Conservation (phyloP, 1,284 basidiomycete genomes). For the Ganoderma multipileum region DNA sequence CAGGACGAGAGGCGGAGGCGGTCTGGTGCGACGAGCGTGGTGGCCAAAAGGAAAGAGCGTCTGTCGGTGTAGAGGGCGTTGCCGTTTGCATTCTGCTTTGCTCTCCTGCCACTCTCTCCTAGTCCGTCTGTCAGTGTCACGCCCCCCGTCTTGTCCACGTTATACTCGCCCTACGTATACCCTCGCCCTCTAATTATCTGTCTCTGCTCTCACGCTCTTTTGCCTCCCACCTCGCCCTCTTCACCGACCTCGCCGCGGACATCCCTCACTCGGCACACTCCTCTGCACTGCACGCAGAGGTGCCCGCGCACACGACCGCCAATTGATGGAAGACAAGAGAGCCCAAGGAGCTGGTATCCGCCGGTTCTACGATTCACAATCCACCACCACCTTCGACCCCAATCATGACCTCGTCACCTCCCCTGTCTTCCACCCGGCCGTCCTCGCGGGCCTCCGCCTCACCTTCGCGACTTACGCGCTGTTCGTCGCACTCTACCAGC, state of each 20-base stretch:
- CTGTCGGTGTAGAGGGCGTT: not conserved
- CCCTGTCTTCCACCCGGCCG: slow-evolving; percentile 53
- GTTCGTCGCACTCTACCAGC: slow-evolving; percentile 49
- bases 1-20: not conserved
- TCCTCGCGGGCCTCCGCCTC: slow-evolving; percentile 55
- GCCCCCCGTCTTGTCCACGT: not conserved
- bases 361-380: slow-evolving; percentile 19
- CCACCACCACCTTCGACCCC: slow-evolving; percentile 55
- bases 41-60: not conserved
- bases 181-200: not conserved
- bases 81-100: slow-evolving; percentile 4
- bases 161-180: not conserved
- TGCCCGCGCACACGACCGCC: not conserved
- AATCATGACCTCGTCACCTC: slow-evolving; percentile 63
- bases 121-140: not conserved
- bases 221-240: not conserved
- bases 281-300: not conserved
- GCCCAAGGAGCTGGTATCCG: slow-evolving; percentile 4
- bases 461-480: slow-evolving; percentile 62
- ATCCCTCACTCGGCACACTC: not conserved
- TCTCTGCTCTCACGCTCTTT: not conserved
- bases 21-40: not conserved
- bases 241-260: not conserved
- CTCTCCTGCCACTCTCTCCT: not conserved
- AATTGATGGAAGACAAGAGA: slow-evolving; percentile 8